Conservation (phyloP, 805 yeast species). For the Kluyveromyces aestuarii region DNA sequence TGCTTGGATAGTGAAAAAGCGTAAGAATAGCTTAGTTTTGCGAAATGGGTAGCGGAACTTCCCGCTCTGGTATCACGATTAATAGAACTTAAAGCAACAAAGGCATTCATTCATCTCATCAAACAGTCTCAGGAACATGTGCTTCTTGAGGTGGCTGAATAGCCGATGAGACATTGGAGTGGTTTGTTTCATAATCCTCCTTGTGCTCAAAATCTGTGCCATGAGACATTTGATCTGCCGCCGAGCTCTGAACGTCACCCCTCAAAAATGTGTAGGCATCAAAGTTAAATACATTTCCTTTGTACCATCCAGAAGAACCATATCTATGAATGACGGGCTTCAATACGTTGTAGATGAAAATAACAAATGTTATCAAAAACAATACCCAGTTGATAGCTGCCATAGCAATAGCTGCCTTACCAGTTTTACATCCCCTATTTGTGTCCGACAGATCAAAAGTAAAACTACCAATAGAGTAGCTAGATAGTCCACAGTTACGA, state of each 20-base stretch:
- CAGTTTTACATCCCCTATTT: slow-evolving; percentile 18
- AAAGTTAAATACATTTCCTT: slow-evolving; percentile 4
- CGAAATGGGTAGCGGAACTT: too few relatives aligned
- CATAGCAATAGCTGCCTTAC: slow-evolving; percentile 28
- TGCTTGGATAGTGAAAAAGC: too few relatives aligned
- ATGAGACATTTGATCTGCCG: slow-evolving; percentile 4
- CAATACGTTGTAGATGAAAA: slow-evolving; percentile 24
- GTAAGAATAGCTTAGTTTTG: too few relatives aligned
- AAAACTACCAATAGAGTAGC: slow-evolving; percentile 4
- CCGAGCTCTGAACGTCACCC: slow-evolving; percentile 6
- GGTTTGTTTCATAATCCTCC: neutral
- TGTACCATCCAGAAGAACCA: slow-evolving; percentile 18
- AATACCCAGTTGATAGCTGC: slow-evolving; percentile 23
- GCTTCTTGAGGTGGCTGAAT: neutral
- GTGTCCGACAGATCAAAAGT: slow-evolving; percentile 14
- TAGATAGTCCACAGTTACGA: slow-evolving; percentile 18
- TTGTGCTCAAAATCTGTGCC: slow-evolving; percentile 1
- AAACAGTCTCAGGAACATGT: neutral
- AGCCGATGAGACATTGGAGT: neutral
- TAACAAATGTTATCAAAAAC: slow-evolving; percentile 17
- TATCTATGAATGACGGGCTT: slow-evolving; percentile 16
- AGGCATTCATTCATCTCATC: neutral
- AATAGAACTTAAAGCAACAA: too few relatives aligned
- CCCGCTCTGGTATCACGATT: too few relatives aligned
- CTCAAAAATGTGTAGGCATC: slow-evolving; percentile 7